These are phyloP conservation scores for Umbelopsis sp. DNA, from an alignment of 192 early-diverging fungal species.

Conservation along the genomic window DNA sequence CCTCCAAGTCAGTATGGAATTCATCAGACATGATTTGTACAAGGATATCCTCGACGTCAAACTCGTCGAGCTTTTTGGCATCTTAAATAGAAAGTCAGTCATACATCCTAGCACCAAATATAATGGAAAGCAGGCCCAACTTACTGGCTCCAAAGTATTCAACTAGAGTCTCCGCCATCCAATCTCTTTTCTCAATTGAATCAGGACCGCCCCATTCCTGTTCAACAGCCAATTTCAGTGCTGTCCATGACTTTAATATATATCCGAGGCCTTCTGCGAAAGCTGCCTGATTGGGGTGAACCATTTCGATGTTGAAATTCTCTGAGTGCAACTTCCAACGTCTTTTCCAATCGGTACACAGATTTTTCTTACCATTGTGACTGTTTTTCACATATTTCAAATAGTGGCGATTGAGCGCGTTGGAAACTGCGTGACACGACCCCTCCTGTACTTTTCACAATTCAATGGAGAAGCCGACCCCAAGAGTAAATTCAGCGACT, in stretches of 20 bases:
- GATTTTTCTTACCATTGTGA: not conserved
- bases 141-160: constrained; percentile 65
- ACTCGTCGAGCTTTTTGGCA: constrained; percentile 53
- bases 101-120: not conserved
- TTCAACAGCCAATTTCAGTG: constrained; percentile 70
- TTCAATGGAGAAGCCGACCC: constrained; percentile 39
- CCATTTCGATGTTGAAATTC: constrained; percentile 1
- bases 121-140: not conserved
- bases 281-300: constrained; percentile 53
- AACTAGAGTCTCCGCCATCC: constrained; percentile 65
- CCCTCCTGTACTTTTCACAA: not conserved
- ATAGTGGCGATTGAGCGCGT: not conserved
- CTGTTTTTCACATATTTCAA: not conserved
- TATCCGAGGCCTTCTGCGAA: constrained; percentile 65
- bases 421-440: not conserved
- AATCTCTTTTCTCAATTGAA: constrained; percentile 67
- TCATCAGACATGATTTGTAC: constrained; percentile 60
- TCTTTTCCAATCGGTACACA: not conserved
- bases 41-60: constrained; percentile 59
- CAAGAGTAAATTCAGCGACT: constrained; percentile 34
- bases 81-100: constrained; percentile 32
- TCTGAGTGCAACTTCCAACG: not conserved
- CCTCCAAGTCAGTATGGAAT: constrained; percentile 55
- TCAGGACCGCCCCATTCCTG: constrained; percentile 72
- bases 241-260: constrained; percentile 70